Evolutionary conservation across 352 stramenopile species (phyloP).

Genomic region (Phytophthora cajani): DNA sequence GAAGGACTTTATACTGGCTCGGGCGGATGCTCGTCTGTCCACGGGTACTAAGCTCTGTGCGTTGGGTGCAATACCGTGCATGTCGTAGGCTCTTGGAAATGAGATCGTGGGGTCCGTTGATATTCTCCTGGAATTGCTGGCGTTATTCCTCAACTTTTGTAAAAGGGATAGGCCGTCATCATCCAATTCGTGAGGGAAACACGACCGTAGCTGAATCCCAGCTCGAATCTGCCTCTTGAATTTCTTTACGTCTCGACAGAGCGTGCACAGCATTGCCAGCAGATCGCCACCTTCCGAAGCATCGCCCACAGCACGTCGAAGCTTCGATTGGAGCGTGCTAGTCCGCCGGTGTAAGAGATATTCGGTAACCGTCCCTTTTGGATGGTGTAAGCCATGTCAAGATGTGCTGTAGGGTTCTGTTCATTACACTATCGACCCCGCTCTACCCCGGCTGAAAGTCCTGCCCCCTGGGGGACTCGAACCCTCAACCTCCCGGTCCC

Average conservation of each 20-base stretch:
- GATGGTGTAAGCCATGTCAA: no score
- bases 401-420: no score
- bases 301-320: not conserved
- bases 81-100: not conserved
- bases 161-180: not conserved
- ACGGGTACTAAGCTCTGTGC: not conserved
- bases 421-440: no score
- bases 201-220: not conserved
- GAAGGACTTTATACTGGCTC: not conserved
- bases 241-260: not conserved
- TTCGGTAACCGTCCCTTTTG: no score
- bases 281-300: not conserved
- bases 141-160: not conserved
- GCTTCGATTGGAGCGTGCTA: not conserved
- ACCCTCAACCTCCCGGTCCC: no score
- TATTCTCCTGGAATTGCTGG: not conserved
- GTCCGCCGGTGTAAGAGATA: conserved; percentile 3
- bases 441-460: no score
- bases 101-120: not conserved
- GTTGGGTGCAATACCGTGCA: not conserved
- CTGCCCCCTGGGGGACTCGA: no score
- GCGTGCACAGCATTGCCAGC: not conserved
- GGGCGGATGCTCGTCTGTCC: not conserved
- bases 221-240: not conserved
- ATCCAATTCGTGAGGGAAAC: conserved; percentile 1